A percentile compares a stretch with the other conserved stretches of the same genome.
Conservation (phyloP, 225 moss, liverwort and hornwort genomes). For the Bryoerythrophyllum caledonicum region DNA sequence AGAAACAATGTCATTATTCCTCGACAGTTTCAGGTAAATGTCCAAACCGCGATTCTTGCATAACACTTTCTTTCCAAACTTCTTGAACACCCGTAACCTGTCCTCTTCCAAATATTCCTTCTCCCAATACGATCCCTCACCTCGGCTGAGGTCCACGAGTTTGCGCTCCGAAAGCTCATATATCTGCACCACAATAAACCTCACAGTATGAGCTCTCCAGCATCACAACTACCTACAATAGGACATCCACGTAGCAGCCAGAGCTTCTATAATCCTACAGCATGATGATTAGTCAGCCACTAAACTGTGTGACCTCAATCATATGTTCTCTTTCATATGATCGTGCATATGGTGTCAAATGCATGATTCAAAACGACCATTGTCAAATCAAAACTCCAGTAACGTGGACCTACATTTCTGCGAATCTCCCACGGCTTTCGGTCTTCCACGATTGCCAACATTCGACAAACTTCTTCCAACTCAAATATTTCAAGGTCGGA, state of each 20-base stretch:
- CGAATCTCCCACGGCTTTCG: accelerated
- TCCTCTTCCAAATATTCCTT: not conserved
- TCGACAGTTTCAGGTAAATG: not conserved
- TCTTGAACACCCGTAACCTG: not conserved
- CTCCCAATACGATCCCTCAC: accelerated
- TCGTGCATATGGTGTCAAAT: not conserved
- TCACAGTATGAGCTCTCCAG: not conserved
- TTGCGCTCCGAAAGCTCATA: not conserved
- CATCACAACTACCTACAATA: not conserved
- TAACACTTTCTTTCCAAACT: not conserved
- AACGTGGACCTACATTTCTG: not conserved
- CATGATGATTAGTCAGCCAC: not conserved
- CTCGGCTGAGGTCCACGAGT: not conserved
- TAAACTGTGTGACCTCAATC: accelerated
- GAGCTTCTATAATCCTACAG: no score
- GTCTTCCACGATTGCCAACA: not conserved
- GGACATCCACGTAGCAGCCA: not conserved
- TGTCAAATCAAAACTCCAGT: accelerated
- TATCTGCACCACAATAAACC: not conserved
- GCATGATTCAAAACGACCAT: not conserved
- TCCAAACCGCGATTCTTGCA: not conserved
- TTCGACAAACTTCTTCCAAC: accelerated
- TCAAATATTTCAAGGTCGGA: accelerated
- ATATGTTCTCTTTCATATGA: accelerated
- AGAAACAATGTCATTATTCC: no score